Percentiles rank a stretch among this genome's conserved stretches.
Evolutionary conservation across 129 eudicot genomes (phyloP).

Genomic region (Sambucus nigra): DNA sequence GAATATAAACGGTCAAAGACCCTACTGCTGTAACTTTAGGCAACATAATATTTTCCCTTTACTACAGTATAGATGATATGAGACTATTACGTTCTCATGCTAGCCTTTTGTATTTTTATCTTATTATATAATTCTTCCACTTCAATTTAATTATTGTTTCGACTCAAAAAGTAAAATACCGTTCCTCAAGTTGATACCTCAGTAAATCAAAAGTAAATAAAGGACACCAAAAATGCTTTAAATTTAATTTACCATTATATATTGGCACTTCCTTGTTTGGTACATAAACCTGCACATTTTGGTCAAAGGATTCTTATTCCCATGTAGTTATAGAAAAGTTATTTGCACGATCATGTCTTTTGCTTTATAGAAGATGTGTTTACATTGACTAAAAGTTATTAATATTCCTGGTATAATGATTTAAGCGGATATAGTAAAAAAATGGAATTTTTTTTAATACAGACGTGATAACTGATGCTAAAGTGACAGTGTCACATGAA

Average conservation of each 20-base stretch:
- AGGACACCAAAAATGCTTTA: not conserved
- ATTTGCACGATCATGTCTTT: conserved; percentile 29
- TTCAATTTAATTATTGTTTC: not conserved
- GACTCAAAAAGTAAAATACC: not conserved
- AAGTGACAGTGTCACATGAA: too few species aligned
- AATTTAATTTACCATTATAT: conserved; percentile 5
- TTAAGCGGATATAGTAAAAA: too few species aligned
- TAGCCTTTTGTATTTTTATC: not conserved
- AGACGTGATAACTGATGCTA: too few species aligned
- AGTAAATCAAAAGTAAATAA: not conserved
- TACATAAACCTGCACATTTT: not conserved
- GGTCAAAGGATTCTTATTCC: conserved; percentile 31
- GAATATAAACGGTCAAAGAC: conserved; percentile 7
- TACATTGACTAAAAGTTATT: conserved; percentile 6
- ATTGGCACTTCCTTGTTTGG: conserved; percentile 2
- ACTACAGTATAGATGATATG: not conserved
- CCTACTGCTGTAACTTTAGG: conserved; percentile 2
- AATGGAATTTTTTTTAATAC: too few species aligned
- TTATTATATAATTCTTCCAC: not conserved
- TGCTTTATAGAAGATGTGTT: conserved; percentile 6
- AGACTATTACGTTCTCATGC: not conserved
- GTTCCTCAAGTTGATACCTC: not conserved
- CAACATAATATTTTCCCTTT: not conserved
- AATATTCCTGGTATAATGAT: too few species aligned
- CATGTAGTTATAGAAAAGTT: conserved; percentile 12